Evolutionary conservation across 306 rosid species (phyloP).

Genomic region (Vigna hirtella): DNA sequence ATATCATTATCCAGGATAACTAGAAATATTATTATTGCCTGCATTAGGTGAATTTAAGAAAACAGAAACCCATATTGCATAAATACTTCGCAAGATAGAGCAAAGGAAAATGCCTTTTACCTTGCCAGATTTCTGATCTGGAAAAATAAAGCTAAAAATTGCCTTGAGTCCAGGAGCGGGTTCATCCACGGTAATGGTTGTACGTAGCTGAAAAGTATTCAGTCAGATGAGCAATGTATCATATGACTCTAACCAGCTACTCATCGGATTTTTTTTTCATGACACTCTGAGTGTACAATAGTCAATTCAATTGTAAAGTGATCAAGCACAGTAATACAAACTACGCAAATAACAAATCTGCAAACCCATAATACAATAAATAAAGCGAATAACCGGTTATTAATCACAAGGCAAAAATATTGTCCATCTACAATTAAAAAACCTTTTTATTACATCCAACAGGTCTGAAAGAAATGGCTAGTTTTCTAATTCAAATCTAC

Average conservation of each 20-base stretch:
- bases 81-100: not conserved
- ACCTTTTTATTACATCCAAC: not conserved
- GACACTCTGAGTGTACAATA: not conserved
- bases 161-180: slow-evolving; percentile 93
- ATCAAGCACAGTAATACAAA: not conserved
- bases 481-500: not conserved
- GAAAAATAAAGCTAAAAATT: slow-evolving; percentile 79
- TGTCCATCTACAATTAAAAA: not conserved
- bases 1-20: not conserved
- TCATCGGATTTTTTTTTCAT: not conserved
- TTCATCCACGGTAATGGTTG: slow-evolving; percentile 90
- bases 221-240: slow-evolving; percentile 12
- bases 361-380: not conserved
- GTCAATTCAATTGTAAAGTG: slow-evolving; percentile 19
- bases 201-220: slow-evolving; percentile 64
- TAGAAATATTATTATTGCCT: not conserved
- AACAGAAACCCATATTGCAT: not conserved
- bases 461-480: not conserved
- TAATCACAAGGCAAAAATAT: not conserved
- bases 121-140: slow-evolving; percentile 95
- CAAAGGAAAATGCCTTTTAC: slow-evolving; percentile 47
- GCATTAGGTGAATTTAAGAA: slow-evolving; percentile 7
- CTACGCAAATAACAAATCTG: not conserved
- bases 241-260: not conserved
- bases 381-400: not conserved